Base-by-base conservation (phyloP, 257 asterid genomes). In the Plectranthus barbatus region DNA sequence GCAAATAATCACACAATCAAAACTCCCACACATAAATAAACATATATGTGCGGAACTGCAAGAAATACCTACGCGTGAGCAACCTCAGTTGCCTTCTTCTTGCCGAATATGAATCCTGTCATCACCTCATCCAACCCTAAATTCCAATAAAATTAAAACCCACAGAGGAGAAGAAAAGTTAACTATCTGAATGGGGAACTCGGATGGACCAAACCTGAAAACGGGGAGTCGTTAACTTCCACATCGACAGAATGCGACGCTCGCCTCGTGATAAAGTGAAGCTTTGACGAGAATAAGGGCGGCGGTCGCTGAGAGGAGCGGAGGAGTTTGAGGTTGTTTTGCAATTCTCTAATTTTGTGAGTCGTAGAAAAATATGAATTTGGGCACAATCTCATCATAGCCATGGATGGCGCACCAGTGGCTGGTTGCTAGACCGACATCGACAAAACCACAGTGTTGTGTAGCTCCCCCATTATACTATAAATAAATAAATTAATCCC, bases 11-110 rank as follows among this genome's bases (percentile, higher is more conserved):
- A 61, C 5, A 50, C 21, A 17, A 7, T 21, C 57, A 37, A 31
- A 7, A 56, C 24, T 24, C 18, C 15, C n/a, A 55, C 37, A 46
- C 9, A 15, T 18, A 26, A 33, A 17, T 15, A 31, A 33, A 65
- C 41, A 41, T 29, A 1, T 7, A 11, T 6, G 4, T 4, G 2
- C 10, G 33, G 29, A 40, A 62, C 17, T 36, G 21, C 62, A 18
- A 19, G 29, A 36, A 60, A 40, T 72, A 79, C 89, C 84, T 69
- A 92, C 97, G 86, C 81, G 81, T 89, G 99, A 79, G 94, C 99
- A 66, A 92, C 85, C 75, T 88, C 80, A 14, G 98, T 91, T 23
- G 93, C 87, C 75, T 83, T 91, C 73, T 69, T 88, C 79, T 74
- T 83, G 47, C 98, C 98, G 20, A 79, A 74, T 12, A 88, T 37